Percentiles rank a stretch among this genome's conserved stretches.
Conservation (phyloP, 257 asterid genomes). For the Ocimum tenuiflorum region DNA sequence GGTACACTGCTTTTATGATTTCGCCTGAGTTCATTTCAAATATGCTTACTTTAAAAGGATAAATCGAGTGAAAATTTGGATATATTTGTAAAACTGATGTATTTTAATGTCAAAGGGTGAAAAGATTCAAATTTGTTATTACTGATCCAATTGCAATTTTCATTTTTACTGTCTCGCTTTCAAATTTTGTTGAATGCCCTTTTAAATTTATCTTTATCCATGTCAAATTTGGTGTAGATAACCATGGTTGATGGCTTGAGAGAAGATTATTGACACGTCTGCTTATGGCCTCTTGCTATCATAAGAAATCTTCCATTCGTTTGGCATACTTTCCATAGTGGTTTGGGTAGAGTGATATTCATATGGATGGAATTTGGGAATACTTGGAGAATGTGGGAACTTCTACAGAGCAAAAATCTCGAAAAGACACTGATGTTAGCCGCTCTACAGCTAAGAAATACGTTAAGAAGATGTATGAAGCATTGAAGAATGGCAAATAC, state of each 20-base stretch:
- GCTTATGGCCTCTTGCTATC: background rate
- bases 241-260: background rate
- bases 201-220: background rate
- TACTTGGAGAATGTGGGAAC: slow-evolving; percentile 30
- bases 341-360: background rate
- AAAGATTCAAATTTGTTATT: background rate
- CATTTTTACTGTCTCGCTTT: background rate
- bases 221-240: no score
- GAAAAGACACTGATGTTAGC: slow-evolving; percentile 29
- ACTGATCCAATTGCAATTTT: background rate
- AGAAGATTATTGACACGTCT: background rate
- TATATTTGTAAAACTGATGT: background rate
- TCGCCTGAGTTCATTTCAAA: background rate
- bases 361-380: background rate
- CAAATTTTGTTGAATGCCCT: background rate
- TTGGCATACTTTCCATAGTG: slow-evolving; percentile 3
- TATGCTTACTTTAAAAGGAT: background rate
- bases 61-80: background rate
- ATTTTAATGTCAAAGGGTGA: background rate
- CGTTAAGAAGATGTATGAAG: slow-evolving; percentile 29
- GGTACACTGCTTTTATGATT: slow-evolving; percentile 10
- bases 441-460: slow-evolving; percentile 32
- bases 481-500: slow-evolving; percentile 50
- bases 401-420: slow-evolving; percentile 26
- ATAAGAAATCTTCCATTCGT: background rate